phyloP scores from a whole-genome alignment of 139 green algal genomes.

The Haematococcus lacustris region DNA sequence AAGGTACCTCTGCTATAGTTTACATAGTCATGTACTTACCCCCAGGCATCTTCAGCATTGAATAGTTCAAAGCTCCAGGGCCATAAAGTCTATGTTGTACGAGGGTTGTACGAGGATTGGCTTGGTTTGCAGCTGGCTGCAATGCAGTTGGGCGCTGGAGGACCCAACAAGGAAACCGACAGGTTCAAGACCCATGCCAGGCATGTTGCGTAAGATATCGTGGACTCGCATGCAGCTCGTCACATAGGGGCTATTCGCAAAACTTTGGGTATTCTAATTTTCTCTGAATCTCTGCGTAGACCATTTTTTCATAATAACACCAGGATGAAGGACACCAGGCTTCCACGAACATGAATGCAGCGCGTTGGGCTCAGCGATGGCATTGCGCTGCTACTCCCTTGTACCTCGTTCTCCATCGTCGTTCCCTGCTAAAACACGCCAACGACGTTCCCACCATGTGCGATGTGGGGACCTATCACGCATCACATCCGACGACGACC shows the following conservation, averaged over 20 bases:
- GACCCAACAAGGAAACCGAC: too few species aligned
- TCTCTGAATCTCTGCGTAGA: neutral
- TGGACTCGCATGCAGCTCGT: neutral
- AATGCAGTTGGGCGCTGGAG: neutral
- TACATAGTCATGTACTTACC: neutral
- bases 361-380: too few species aligned
- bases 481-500: conserved; percentile 7
- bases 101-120: too few species aligned
- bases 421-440: neutral
- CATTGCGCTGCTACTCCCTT: neutral
- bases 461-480: conserved; percentile 6
- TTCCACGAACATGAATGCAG: too few species aligned
- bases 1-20: neutral
- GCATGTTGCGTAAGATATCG: neutral
- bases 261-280: neutral
- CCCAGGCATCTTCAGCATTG: neutral
- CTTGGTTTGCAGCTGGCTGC: neutral
- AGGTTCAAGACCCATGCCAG: neutral
- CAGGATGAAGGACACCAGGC: too few species aligned
- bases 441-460: neutral
- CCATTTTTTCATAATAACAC: neutral
- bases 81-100: neutral
- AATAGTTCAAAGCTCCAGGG: neutral
- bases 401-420: neutral
- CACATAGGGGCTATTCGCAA: neutral